Percentiles rank a stretch among this genome's conserved stretches.
Conservation (phyloP, 1,139 yeast species). For the Yamadazyma sp. region DNA sequence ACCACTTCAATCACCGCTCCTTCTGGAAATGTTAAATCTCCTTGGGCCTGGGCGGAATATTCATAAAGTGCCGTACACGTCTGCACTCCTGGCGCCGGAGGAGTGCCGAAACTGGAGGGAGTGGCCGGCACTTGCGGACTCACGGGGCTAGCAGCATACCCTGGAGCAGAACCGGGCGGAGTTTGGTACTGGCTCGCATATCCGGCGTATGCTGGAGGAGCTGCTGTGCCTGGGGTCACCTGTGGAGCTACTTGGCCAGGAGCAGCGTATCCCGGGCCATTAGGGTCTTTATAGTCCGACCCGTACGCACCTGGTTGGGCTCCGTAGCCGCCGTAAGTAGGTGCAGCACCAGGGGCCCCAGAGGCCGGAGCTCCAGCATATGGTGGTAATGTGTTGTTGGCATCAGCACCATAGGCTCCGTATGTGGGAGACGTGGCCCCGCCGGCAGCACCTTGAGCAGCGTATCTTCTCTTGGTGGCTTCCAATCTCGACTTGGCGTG, state of each 20-base stretch:
- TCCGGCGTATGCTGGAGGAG: constrained; percentile 9
- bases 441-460: constrained; percentile 40
- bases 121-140: constrained; percentile 26
- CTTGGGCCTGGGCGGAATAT: constrained; percentile 82
- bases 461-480: constrained; percentile 75
- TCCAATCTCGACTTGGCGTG: constrained; percentile 84
- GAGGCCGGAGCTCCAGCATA: constrained; percentile 23
- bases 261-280: constrained; percentile 17
- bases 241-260: constrained; percentile 8
- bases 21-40: constrained; percentile 83
- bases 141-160: constrained; percentile 14
- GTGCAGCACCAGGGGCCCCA: constrained; percentile 16
- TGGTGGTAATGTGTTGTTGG: constrained; percentile 26
- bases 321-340: constrained; percentile 22
- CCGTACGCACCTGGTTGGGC: constrained; percentile 11
- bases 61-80: constrained; percentile 77
- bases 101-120: constrained; percentile 35
- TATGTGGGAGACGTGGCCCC: constrained; percentile 29
- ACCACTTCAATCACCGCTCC: constrained; percentile 85
- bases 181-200: constrained; percentile 6
- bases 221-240: constrained; percentile 2
- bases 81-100: constrained; percentile 31
- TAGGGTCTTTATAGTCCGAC: constrained; percentile 17
- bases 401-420: constrained; percentile 23
- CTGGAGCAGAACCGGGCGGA: constrained; percentile 18